Percentiles rank a stretch among this genome's conserved stretches.
phyloP scores from a whole-genome alignment of 495 filamentous ascomycete genomes.

The Daldinia caldariorum region DNA sequence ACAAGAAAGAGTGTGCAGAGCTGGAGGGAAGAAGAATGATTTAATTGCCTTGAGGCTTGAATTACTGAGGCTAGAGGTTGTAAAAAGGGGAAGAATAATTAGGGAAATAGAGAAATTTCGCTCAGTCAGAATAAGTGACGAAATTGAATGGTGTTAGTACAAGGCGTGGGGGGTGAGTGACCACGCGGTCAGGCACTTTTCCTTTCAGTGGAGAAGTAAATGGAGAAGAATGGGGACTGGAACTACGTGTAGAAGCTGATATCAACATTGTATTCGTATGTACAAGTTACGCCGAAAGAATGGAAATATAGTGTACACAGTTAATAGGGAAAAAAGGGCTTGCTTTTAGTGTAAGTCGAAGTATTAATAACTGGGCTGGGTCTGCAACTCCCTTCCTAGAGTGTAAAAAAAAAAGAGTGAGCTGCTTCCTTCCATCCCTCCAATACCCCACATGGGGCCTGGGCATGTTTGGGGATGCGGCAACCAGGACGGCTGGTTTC shows the following conservation, averaged over 20 bases:
- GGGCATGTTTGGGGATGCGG: conserved; percentile 35
- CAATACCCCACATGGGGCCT: conserved; percentile 33
- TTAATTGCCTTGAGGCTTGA: conserved; percentile 15
- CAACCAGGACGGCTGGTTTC: conserved; percentile 28
- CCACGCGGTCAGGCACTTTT: conserved; percentile 27
- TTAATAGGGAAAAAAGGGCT: conserved; percentile 21
- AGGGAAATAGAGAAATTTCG: conserved; percentile 29
- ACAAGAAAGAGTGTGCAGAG: conserved; percentile 2
- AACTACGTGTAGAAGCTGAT: conserved; percentile 34
- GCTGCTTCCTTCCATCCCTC: neutral
- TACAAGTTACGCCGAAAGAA: conserved; percentile 37
- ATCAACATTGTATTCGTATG: conserved; percentile 33
- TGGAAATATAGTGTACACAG: conserved; percentile 7
- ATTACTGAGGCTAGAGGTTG: conserved; percentile 1
- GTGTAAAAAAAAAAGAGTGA: conserved; percentile 25
- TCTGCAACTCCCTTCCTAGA: conserved; percentile 34
- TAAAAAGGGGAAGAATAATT: conserved; percentile 12
- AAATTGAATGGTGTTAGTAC: conserved; percentile 14
- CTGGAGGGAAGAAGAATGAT: conserved; percentile 8
- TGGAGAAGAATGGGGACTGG: conserved; percentile 37
- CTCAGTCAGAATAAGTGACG: conserved; percentile 18
- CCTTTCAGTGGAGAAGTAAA: conserved; percentile 32
- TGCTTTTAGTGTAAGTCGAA: conserved; percentile 16
- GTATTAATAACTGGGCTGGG: conserved; percentile 26
- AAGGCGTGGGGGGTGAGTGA: conserved; percentile 8